Conservation (phyloP, 768 basidiomycete genomes). For the Rubroboletus pulcherrimus region DNA sequence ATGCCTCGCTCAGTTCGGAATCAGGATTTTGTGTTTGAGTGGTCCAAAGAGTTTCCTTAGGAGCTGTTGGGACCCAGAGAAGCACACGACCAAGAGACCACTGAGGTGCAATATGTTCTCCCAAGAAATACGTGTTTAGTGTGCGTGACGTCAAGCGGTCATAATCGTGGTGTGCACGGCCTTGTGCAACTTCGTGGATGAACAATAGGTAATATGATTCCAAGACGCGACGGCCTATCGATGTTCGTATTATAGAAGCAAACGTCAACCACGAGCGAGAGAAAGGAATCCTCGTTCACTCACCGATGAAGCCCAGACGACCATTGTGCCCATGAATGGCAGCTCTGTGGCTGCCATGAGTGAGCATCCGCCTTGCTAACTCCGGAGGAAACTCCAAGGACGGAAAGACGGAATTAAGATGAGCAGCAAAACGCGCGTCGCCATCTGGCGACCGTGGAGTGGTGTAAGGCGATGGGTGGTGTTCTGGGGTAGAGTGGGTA, state of each 20-base stretch:
- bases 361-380: constrained; percentile 68
- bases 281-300: neutral
- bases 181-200: constrained; percentile 51
- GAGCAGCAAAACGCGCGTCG: constrained; percentile 39
- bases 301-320: constrained; percentile 69
- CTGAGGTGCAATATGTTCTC: constrained; percentile 67
- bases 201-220: constrained; percentile 74
- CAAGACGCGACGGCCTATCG: constrained; percentile 69
- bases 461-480: neutral
- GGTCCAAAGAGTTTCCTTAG: constrained; percentile 32
- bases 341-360: constrained; percentile 70
- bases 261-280: neutral
- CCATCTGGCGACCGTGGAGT: constrained; percentile 4
- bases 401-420: constrained; percentile 61
- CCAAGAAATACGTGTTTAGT: constrained; percentile 67
- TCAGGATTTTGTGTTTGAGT: constrained; percentile 16
- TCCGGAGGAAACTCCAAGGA: constrained; percentile 68
- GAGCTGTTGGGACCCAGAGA: constrained; percentile 66
- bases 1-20: constrained; percentile 25
- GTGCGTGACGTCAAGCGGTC: constrained; percentile 54
- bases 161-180: constrained; percentile 49
- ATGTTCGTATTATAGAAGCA: neutral
- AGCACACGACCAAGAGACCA: constrained; percentile 75
- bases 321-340: constrained; percentile 69
- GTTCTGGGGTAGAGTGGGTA: neutral